Conservation (phyloP, 1,284 basidiomycete species). For the Microbotryomycetes sp. region DNA sequence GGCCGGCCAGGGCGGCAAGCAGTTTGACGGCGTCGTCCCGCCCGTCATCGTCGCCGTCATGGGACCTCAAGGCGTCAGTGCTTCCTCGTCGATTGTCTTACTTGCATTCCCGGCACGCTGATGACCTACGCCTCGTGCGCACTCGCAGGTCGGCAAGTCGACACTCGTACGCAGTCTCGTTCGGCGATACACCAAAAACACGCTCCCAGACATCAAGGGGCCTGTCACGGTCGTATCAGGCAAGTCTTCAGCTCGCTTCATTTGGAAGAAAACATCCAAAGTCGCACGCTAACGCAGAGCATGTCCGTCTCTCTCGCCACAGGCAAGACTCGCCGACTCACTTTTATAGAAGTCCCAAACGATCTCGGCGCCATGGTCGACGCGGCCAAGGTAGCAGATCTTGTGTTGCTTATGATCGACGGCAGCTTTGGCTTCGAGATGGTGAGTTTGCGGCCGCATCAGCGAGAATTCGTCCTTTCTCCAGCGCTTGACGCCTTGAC, state of each 20-base stretch:
- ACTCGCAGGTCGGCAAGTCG: slow-evolving; percentile 67
- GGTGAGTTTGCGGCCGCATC: slow-evolving; percentile 49
- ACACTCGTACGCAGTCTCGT: slow-evolving; percentile 90
- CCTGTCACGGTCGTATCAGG: slow-evolving; percentile 86
- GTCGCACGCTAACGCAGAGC: no score
- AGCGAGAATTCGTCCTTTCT: neutral
- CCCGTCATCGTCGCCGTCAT: slow-evolving; percentile 95
- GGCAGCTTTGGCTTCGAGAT: slow-evolving; percentile 98
- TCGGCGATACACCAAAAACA: slow-evolving; percentile 89
- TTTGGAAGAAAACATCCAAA: no score
- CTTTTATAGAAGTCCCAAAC: slow-evolving; percentile 96
- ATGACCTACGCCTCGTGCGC: neutral
- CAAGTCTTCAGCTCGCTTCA: no score
- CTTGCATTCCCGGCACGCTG: neutral
- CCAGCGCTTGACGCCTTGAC: no score
- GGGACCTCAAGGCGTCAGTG: slow-evolving; percentile 79
- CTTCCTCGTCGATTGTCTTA: neutral
- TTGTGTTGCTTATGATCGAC: slow-evolving; percentile 95
- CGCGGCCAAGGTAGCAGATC: slow-evolving; percentile 90
- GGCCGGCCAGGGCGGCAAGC: slow-evolving; percentile 26
- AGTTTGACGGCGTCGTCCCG: slow-evolving; percentile 65
- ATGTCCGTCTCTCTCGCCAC: neutral
- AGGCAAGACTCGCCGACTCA: slow-evolving; percentile 82
- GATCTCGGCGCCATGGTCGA: slow-evolving; percentile 98
- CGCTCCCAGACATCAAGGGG: slow-evolving; percentile 78